A percentile compares a stretch with the other conserved stretches of the same genome.
Conservation (phyloP, 2,329 filamentous ascomycete genomes). For the Ascochyta viciae-villosae region DNA sequence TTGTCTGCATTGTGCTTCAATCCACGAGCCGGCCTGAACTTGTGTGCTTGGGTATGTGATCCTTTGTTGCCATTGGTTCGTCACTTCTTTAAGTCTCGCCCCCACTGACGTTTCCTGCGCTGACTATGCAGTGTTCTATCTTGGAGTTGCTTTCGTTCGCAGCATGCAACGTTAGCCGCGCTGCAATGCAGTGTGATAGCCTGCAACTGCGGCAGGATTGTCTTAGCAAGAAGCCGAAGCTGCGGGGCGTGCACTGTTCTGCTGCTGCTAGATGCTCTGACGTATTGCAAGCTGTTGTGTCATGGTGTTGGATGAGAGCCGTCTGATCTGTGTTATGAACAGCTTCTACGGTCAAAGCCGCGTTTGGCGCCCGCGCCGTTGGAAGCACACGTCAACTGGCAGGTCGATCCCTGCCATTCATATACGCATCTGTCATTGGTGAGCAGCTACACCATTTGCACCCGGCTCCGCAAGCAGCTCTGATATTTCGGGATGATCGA, state of each 20-base stretch:
- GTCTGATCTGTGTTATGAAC: background rate
- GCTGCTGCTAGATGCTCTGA: background rate
- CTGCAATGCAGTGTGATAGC: constrained; percentile 24
- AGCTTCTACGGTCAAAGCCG: background rate
- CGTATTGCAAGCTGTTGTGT: background rate
- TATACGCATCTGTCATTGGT: background rate
- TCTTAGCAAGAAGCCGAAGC: background rate
- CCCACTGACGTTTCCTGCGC: constrained; percentile 12
- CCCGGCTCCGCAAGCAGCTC: background rate
- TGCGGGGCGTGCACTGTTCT: background rate
- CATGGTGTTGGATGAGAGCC: background rate
- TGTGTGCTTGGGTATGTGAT: constrained; percentile 5
- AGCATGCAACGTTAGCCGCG: background rate
- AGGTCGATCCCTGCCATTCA: background rate
- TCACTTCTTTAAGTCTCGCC: constrained; percentile 10
- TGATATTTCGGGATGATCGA: background rate
- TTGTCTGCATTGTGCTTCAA: constrained; percentile 1
- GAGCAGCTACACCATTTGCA: background rate
- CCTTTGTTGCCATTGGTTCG: constrained; percentile 16
- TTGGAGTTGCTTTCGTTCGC: background rate
- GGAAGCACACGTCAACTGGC: background rate
- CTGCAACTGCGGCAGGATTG: constrained; percentile 22
- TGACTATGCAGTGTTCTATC: constrained; percentile 12
- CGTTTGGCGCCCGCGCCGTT: constrained; percentile 1
- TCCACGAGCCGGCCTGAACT: constrained; percentile 4